Base-by-base conservation (phyloP, 148 eudicot genomes). In the Rhododendron williamsianum region DNA sequence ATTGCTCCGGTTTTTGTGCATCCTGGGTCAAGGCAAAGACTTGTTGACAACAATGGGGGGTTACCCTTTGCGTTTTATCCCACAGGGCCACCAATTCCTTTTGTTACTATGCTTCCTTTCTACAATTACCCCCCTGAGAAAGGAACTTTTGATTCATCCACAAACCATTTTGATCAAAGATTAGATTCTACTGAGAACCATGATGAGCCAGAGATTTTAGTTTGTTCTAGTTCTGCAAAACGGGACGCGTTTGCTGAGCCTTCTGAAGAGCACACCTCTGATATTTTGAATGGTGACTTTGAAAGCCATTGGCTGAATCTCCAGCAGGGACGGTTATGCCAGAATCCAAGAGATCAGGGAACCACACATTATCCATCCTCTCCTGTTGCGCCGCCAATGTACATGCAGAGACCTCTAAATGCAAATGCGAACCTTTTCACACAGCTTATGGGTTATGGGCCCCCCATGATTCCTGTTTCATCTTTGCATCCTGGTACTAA, bases 291-390 rank as follows among this genome's bases (percentile, higher is more conserved):
- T 56, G 84, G 93, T 83, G 94, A 92, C 81, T 88, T 92, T 81
- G 30, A 80, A 78, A 91, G 92, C 90, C 93, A 92, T 86, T 89
- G 89, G 90, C 87, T 84, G 72, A 91, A 92, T 84, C 91, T 92
- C 43, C 93, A 90, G 86, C 90, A 91, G 83, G 94, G 91, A 51
- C 92, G 94, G 63, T 72, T 84, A 38, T 92, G 92, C 78, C 94
- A 91, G 86, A 86, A 77, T 82, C 82, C 88, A 27, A 87, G 83
- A 48, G 49, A 86, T 41, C 89, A 85, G 56, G 90, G 88, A 30
- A 88, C 89, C 43, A 78, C 77, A 49, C 76, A 80, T 58, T 83
- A 87, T 88, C 84, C 91, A 80, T 87, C 92, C 45, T 54, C 89
- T 25, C 76, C 86, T 25, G 81, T 86, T 69, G 91, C 85, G 69